Conservation (phyloP, 306 rosid genomes). For the Fragaria nilgerrensis region DNA sequence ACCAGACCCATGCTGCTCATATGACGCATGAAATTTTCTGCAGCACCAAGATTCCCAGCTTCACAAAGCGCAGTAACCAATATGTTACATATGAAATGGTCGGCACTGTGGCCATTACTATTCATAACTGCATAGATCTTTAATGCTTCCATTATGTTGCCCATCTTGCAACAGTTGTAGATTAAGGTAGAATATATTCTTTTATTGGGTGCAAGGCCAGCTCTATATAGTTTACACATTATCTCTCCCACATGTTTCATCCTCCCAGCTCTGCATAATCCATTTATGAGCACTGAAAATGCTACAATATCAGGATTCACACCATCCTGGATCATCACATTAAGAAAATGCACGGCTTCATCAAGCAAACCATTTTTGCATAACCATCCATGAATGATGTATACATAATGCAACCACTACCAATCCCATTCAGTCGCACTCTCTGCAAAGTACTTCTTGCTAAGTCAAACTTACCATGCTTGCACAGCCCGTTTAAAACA, state of each 20-base stretch:
- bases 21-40: conserved; percentile 65
- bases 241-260: conserved; percentile 58
- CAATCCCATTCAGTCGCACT: conserved; percentile 46
- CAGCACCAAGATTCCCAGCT: conserved; percentile 49
- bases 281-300: conserved; percentile 75
- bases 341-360: conserved; percentile 55
- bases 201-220: conserved; percentile 48
- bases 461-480: conserved; percentile 51
- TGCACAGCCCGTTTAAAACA: conserved; percentile 58
- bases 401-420: conserved; percentile 39
- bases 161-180: conserved; percentile 62
- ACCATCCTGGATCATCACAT: conserved; percentile 45
- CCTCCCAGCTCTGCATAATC: conserved; percentile 57
- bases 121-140: conserved; percentile 60
- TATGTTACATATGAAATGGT: conserved; percentile 55
- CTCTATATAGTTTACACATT: conserved; percentile 58
- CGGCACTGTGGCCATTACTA: conserved; percentile 38
- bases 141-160: conserved; percentile 52
- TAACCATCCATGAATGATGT: conserved; percentile 67
- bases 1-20: conserved; percentile 57
- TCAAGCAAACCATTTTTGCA: conserved; percentile 60
- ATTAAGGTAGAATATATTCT: conserved; percentile 63
- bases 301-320: conserved; percentile 54
- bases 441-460: conserved; percentile 48
- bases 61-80: conserved; percentile 56